Evolutionary conservation across 192 early-diverging fungal genomes (phyloP).

Genomic region (Coemansia aciculifera): DNA sequence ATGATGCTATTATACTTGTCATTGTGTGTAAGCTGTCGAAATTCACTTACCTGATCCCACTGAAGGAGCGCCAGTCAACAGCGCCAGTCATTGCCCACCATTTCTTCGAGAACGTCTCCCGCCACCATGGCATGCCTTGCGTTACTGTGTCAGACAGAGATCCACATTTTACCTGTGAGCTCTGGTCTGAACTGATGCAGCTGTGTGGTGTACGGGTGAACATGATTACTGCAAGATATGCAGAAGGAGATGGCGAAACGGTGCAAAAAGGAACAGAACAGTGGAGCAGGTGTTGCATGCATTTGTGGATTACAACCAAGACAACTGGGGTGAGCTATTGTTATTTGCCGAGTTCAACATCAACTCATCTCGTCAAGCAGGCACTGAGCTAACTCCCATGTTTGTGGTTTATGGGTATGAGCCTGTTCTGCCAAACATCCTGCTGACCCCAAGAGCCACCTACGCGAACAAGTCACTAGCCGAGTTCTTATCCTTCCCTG

Average conservation of each 20-base stretch:
- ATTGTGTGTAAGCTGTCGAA: not conserved
- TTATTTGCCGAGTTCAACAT: not conserved
- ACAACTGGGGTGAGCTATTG: not conserved
- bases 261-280: not conserved
- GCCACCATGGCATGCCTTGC: not conserved
- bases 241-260: constrained; percentile 6
- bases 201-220: not conserved
- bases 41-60: constrained; percentile 2
- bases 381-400: not conserved
- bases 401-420: constrained; percentile 1
- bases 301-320: not conserved
- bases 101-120: not conserved
- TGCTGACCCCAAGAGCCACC: not conserved
- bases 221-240: not conserved
- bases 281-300: not conserved
- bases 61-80: not conserved
- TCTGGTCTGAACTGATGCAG: not conserved
- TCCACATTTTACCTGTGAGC: not conserved
- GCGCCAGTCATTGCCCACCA: not conserved
- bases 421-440: not conserved
- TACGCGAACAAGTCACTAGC: not conserved
- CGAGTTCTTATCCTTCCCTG: not conserved
- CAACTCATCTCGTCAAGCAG: not conserved
- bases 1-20: not conserved
- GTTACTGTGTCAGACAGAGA: not conserved